A percentile compares a stretch with the other conserved stretches of the same genome.
These are phyloP conservation scores for Entophlyctis helioformis DNA, from an alignment of 192 early-diverging fungal species.

Conservation along the genomic window DNA sequence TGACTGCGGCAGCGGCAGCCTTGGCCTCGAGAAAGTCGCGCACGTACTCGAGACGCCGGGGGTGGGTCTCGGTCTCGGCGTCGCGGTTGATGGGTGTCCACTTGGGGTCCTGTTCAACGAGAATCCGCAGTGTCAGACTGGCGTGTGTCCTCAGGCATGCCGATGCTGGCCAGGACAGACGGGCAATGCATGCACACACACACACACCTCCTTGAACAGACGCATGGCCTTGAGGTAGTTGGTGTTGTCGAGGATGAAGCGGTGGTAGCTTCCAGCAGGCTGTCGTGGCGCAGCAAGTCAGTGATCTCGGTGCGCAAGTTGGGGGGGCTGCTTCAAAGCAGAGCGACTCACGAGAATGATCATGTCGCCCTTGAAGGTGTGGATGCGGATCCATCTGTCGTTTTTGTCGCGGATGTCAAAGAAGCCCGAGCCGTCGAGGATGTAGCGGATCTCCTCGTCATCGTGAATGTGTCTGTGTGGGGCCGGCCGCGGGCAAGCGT, in stretches of 20 bases:
- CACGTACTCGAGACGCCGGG: conserved; percentile 8
- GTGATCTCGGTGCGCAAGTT: background rate
- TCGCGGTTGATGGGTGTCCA: conserved; percentile 14
- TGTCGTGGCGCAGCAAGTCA: conserved; percentile 8
- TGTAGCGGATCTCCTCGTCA: conserved; percentile 94
- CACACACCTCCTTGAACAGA: conserved; percentile 41
- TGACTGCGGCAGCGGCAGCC: too few relatives aligned
- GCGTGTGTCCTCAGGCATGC: too few relatives aligned
- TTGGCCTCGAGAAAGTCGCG: too few relatives aligned
- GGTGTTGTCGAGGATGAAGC: conserved; percentile 79
- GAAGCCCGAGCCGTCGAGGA: conserved; percentile 84
- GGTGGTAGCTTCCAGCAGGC: conserved; percentile 92
- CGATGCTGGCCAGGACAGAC: too few relatives aligned
- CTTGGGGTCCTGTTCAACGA: conserved; percentile 9
- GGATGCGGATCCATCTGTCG: conserved; percentile 82
- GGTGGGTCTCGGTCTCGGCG: conserved; percentile 5
- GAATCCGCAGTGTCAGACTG: background rate
- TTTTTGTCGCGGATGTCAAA: conserved; percentile 51
- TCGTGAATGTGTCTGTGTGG: conserved; percentile 72
- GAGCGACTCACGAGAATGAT: conserved; percentile 62
- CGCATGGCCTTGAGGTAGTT: conserved; percentile 86
- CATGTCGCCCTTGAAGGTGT: conserved; percentile 59
- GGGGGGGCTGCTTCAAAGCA: too few relatives aligned
- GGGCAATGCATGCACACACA: too few relatives aligned
- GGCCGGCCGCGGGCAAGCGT: background rate